Base-by-base conservation (phyloP, 352 stramenopile genomes). In the Pythium angustatum region DNA sequence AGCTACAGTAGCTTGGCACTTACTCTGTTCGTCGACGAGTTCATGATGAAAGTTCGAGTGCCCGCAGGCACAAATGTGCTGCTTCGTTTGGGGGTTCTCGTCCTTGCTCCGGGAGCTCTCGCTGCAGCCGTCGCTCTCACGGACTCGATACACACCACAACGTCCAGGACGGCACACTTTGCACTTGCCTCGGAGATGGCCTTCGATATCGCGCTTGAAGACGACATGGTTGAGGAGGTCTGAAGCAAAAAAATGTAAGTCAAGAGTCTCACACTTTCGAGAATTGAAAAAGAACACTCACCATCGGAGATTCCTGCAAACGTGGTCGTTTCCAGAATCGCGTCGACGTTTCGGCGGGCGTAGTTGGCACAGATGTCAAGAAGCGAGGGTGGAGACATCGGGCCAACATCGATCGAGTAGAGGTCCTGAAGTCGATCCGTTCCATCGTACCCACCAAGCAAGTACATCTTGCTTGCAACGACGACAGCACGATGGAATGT, bases 401-500 rank as follows among this genome's bases (percentile, higher is more conserved):
- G 72, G n/a, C 85, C 88, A 43, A 96, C 85, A 53, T 95, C 83
- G 43, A 96, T 89, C 41, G 84, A 81, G 62, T 95, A 92, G 5
- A 96, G 71, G 57, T 96, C 88, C 50, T 94, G 87, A 1, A 96
- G 71, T 28, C 88, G 75, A 45, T 96, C 82, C 0, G 83, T 91
- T 12, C 88, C 88, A 56, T 96, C 88, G 66, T 95, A 96, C 49
- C 88, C 88, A 24, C 88, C 88, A 0, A 96, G 70, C 57, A 96
- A 62, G 53, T 93, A 96, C 86, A 96, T 96, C 50, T 88, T 85
- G 57, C 77, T 93, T 12, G 50, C 58, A 14, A 95, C 83, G 5
- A 93, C 82, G 10, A 95, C 85, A 1, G 86, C 83, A 45, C 86
- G 84, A 52, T 96, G 88, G 47, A 96, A 96, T n/a, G 88, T 96